These are phyloP conservation scores for Populus alba DNA, from an alignment of 345 rosid genomes.

Conservation along the genomic window DNA sequence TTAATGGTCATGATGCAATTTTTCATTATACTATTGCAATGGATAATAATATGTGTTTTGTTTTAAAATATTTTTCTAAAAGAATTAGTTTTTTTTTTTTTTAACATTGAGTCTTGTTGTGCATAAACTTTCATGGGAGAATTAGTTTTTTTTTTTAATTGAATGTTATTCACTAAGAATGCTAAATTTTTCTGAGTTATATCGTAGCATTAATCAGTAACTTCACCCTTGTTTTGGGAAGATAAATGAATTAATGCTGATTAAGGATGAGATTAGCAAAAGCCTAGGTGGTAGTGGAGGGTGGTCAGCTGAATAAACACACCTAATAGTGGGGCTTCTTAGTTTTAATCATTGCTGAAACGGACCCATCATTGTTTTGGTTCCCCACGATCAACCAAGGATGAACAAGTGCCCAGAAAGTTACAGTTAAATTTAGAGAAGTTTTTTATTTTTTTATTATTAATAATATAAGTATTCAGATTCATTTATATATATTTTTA, in stretches of 20 bases:
- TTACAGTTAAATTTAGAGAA: constrained; percentile 1
- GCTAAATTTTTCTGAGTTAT: no score
- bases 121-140: no score
- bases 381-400: constrained; percentile 48
- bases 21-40: no score
- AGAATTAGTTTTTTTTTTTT: no score
- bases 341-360: constrained; percentile 38
- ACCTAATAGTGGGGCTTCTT: constrained; percentile 24
- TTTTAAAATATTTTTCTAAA: no score
- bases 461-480: no score
- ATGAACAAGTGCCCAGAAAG: constrained; percentile 19
- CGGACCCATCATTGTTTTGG: constrained; percentile 42
- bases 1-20: no score
- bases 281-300: constrained; percentile 4
- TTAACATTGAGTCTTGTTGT: no score
- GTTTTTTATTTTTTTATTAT: neutral
- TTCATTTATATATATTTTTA: no score
- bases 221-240: neutral
- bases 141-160: no score
- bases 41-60: no score
- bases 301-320: constrained; percentile 28
- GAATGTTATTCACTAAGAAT: no score
- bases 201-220: neutral
- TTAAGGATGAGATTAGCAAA: constrained; percentile 2
- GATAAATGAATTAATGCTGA: neutral